Percentiles rank a stretch among this genome's conserved stretches.
Conservation (phyloP, 495 filamentous ascomycete species). For the Lasiosphaeria miniovina region DNA sequence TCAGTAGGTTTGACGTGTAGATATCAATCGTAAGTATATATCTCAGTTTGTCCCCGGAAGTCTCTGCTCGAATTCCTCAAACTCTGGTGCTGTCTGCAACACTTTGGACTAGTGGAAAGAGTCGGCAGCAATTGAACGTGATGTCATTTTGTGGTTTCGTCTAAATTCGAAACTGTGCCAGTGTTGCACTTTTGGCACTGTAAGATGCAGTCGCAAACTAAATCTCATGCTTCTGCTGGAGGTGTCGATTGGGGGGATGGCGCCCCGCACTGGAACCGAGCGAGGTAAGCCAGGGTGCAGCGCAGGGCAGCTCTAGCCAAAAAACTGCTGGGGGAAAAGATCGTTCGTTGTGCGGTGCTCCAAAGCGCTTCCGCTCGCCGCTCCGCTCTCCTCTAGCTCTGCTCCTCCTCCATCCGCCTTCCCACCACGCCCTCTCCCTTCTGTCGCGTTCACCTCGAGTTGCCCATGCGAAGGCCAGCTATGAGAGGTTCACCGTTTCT, state of each 20-base stretch:
- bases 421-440: constrained; percentile 7
- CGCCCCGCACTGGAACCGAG: background rate
- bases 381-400: constrained; percentile 18
- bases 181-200: too few relatives aligned
- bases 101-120: background rate
- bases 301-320: constrained; percentile 25
- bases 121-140: background rate
- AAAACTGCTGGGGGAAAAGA: constrained; percentile 31
- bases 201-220: too few relatives aligned
- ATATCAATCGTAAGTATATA: too few relatives aligned
- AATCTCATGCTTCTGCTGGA: too few relatives aligned
- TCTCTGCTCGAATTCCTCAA: too few relatives aligned
- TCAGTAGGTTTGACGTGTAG: too few relatives aligned
- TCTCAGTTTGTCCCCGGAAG: too few relatives aligned
- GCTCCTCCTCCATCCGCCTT: constrained; percentile 16
- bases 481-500: constrained; percentile 21
- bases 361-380: constrained; percentile 22
- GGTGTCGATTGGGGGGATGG: constrained; percentile 2
- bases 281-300: constrained; percentile 18
- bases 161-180: too few relatives aligned
- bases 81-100: too few relatives aligned
- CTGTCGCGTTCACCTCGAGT: constrained; percentile 10
- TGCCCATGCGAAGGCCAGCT: constrained; percentile 13
- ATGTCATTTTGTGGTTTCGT: too few relatives aligned
- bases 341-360: constrained; percentile 16